A percentile compares a stretch with the other conserved stretches of the same genome.
Evolutionary conservation across 768 basidiomycete genomes (phyloP).

Genomic region (Pluteus cervinus): DNA sequence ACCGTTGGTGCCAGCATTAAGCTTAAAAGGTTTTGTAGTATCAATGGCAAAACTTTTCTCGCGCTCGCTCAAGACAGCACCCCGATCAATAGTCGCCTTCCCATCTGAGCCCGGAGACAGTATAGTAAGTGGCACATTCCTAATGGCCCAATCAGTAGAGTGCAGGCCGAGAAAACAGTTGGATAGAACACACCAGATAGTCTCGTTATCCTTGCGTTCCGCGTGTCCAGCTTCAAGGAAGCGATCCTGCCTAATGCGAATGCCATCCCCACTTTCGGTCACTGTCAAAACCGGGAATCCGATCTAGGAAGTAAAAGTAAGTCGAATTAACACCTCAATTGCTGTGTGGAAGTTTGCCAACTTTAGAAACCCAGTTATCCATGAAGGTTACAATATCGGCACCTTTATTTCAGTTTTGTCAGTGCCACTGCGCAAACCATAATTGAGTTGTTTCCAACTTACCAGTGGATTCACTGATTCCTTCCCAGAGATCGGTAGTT

Average conservation of each 20-base stretch:
- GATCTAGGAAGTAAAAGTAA: conserved; percentile 37
- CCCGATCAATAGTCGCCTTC: conserved; percentile 51
- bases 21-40: conserved; percentile 74
- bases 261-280: conserved; percentile 63
- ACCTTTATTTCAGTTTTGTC: too few relatives aligned
- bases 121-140: conserved; percentile 78
- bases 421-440: too few relatives aligned
- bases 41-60: conserved; percentile 68
- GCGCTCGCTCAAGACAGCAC: conserved; percentile 59
- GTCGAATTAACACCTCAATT: not conserved
- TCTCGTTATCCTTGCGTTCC: conserved; percentile 79
- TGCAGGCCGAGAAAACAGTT: too few relatives aligned
- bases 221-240: conserved; percentile 84
- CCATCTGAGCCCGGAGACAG: conserved; percentile 57
- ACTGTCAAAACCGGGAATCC: conserved; percentile 92
- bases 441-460: too few relatives aligned
- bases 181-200: conserved; percentile 80
- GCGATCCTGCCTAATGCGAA: conserved; percentile 82
- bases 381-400: conserved; percentile 75
- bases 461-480: conserved; percentile 72
- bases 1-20: conserved; percentile 85
- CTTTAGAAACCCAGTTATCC: conserved; percentile 89
- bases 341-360: conserved; percentile 16
- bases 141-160: conserved; percentile 19
- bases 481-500: conserved; percentile 84